Evolutionary conservation across 1,284 basidiomycete genomes (phyloP), one percentile per base, ranked within the genome.

Genomic region (Golubevia sp.): DNA sequence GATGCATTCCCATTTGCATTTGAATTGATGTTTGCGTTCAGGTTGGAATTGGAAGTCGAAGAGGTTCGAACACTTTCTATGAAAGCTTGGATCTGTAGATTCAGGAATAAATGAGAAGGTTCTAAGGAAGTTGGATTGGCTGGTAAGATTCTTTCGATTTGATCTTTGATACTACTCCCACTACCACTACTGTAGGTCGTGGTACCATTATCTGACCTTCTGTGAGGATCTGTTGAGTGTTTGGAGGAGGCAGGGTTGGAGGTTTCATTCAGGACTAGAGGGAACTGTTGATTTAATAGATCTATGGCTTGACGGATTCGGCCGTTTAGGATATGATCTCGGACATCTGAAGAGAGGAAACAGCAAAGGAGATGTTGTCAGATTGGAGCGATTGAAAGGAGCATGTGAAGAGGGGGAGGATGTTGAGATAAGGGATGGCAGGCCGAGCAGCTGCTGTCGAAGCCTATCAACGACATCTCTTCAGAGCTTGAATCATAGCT

Each of bases 71-170:
- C 90, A 6, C 90, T 87, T 82, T 95, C 93, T 71, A 92, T 89
- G 84, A 94, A 94, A 0, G 88, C 88, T 53, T 91, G 89, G 44
- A 94, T 91, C 70, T 91, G 91, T 55, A 95, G 88, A 74, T 94
- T 93, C 68, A 95, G 88, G 44, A 87, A 86, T 54, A 95, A 86
- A 74, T 93, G 91, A 1, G 86, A 84, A 18, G 92, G 90, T 55
- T 91, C 87, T 27, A 90, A 72, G 5, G 82, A 83, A 15, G 75
- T 71, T 1, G 74, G 70, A 52, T 75, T 68, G 23, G 76, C 64
- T 2, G 79, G 77, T 1, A 71, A 56, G 59, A 49, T 26, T 61
- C 50, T 52, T 23, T 23, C 25, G 50, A 52, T 26, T 52, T 52
- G 5, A 3, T 52, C 50, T 11, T 26, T 23, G 53, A 44, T 25